Conservation (phyloP, 768 basidiomycete species). For the Pleurotus sapidus region DNA sequence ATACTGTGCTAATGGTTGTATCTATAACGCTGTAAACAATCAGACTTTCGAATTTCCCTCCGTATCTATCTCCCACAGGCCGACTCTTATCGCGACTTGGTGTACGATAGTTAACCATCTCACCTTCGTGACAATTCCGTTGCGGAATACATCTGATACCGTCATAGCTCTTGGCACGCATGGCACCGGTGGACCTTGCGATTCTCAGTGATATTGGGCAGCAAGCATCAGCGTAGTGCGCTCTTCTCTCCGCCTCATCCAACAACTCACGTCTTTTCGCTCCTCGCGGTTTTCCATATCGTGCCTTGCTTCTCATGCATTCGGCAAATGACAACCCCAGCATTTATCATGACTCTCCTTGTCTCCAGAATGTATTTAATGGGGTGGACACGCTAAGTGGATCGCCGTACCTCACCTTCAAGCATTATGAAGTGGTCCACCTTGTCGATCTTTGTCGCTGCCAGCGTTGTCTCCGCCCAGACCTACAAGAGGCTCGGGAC, state of each 20-base stretch:
- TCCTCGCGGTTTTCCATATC: neutral
- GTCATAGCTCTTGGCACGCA: too few species aligned
- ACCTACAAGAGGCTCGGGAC: conserved; percentile 37
- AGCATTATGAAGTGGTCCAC: conserved; percentile 6
- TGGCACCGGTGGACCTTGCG: too few species aligned
- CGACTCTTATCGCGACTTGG: too few species aligned
- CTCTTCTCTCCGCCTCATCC: neutral
- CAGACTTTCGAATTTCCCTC: too few species aligned
- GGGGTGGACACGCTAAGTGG: neutral
- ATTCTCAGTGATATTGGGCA: neutral
- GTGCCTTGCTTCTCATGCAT: neutral
- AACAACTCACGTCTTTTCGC: neutral
- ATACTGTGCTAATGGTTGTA: neutral
- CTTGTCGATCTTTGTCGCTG: conserved; percentile 15
- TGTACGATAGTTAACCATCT: too few species aligned
- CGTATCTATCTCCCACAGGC: too few species aligned
- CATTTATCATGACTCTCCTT: conserved; percentile 1
- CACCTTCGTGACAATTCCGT: too few species aligned
- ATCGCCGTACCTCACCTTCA: neutral
- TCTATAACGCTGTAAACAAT: neutral
- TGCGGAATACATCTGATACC: too few species aligned
- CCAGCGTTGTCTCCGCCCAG: conserved; percentile 27
- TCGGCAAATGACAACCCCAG: neutral
- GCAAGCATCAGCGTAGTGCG: neutral
- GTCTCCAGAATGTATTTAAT: neutral